A percentile compares a stretch with the other conserved stretches of the same genome.
phyloP scores from a whole-genome alignment of 306 rosid species.

The Amphicarpaea edgeworthii region DNA sequence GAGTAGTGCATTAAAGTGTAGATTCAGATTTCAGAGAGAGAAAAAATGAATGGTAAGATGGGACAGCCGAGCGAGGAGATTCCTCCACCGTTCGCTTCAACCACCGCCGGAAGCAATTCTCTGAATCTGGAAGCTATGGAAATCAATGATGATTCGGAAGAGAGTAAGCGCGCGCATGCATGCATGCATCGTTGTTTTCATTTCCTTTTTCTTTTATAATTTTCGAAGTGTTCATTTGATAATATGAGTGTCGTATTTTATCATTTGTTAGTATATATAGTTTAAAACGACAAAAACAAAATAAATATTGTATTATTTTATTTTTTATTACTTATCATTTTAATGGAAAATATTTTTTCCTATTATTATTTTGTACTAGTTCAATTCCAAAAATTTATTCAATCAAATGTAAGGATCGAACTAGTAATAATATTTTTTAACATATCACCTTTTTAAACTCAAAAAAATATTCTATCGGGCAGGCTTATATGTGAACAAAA shows the following conservation, averaged over 20 bases:
- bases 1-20: neutral
- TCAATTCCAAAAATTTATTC: neutral
- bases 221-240: neutral
- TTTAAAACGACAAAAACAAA: too few species aligned
- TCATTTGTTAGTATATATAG: too few species aligned
- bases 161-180: neutral
- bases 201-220: neutral
- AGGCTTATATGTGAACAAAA: neutral
- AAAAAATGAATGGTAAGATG: neutral
- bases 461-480: neutral
- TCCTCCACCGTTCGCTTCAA: neutral
- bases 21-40: neutral
- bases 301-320: neutral
- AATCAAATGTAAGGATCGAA: neutral
- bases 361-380: neutral
- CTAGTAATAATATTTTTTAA: too few species aligned
- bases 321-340: neutral
- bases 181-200: neutral
- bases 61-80: neutral
- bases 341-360: neutral
- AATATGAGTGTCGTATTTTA: neutral
- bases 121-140: neutral
- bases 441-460: neutral
- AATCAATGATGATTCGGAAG: neutral
- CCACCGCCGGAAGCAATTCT: neutral